A percentile compares a stretch with the other conserved stretches of the same genome.
These are phyloP conservation scores for Fusarium miscanthi DNA, from an alignment of 2,329 filamentous ascomycete genomes.

Conservation along the genomic window DNA sequence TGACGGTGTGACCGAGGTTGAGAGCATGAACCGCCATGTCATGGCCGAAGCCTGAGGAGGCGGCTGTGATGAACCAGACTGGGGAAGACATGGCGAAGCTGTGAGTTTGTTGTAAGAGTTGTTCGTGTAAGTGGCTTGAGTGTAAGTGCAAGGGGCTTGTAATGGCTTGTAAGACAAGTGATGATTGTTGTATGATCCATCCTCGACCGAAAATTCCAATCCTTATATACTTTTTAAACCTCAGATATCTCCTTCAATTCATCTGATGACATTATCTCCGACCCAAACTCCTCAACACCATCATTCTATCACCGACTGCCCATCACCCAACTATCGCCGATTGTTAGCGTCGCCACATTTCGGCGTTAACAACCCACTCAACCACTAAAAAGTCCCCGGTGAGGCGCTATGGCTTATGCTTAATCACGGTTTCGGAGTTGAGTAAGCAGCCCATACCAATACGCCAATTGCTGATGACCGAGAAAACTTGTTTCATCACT, in stretches of 20 bases:
- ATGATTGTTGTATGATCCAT: neutral
- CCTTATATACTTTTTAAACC: neutral
- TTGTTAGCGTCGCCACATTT: constrained; percentile 6
- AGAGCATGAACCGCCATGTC: constrained; percentile 58
- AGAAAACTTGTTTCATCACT: neutral
- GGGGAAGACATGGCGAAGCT: constrained; percentile 32
- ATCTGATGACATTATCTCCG: constrained; percentile 14
- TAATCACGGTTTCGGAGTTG: neutral
- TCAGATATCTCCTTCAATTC: rapidly evolving
- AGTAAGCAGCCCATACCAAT: neutral
- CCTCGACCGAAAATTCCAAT: too few species aligned
- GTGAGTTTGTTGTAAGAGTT: neutral
- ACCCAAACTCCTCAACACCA: neutral
- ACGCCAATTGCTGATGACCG: neutral
- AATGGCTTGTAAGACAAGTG: neutral
- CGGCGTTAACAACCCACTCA: constrained; percentile 4
- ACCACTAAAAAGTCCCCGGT: neutral
- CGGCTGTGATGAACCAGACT: constrained; percentile 66
- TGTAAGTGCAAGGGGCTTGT: neutral
- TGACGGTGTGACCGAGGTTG: constrained; percentile 59
- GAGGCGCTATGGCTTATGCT: neutral
- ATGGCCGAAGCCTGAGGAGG: constrained; percentile 63
- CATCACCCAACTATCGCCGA: constrained; percentile 27
- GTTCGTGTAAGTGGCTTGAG: neutral
- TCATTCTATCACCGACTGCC: constrained; percentile 6